Evolutionary conservation across 176 grass and related monocot genomes (phyloP).

Genomic region (Metroxylon sagu): DNA sequence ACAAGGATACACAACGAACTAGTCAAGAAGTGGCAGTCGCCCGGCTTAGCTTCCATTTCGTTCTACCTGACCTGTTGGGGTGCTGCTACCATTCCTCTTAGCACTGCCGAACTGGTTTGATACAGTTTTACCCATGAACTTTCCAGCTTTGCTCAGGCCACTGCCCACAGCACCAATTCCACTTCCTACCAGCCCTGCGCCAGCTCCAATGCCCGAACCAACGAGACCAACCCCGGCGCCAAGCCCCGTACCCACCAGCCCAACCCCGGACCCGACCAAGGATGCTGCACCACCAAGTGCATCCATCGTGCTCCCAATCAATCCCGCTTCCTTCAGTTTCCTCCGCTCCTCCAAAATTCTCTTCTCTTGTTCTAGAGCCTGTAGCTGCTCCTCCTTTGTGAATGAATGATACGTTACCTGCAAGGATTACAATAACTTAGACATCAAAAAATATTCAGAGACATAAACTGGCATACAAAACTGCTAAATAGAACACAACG

Average conservation of each 20-base stretch:
- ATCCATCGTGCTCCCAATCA: constrained; percentile 54
- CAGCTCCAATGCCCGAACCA: constrained; percentile 48
- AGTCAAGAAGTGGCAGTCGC: too few relatives aligned
- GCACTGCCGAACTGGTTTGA: constrained; percentile 64
- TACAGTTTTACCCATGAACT: constrained; percentile 61
- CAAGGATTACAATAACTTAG: background rate
- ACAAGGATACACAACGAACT: background rate
- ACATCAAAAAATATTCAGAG: background rate
- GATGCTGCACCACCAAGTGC: constrained; percentile 44
- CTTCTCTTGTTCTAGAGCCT: constrained; percentile 84
- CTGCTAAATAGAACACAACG: too few relatives aligned
- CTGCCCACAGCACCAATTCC: constrained; percentile 62
- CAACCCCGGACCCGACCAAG: constrained; percentile 68
- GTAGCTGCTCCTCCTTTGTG: constrained; percentile 59
- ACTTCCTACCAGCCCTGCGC: constrained; percentile 32
- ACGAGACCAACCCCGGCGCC: constrained; percentile 23
- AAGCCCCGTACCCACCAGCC: constrained; percentile 12
- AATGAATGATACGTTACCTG: constrained; percentile 70
- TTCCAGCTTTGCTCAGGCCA: constrained; percentile 67
- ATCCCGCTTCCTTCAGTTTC: constrained; percentile 56
- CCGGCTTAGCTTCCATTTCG: background rate
- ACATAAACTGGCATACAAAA: too few relatives aligned
- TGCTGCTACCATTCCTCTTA: constrained; percentile 42
- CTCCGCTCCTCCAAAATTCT: constrained; percentile 47
- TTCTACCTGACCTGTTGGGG: background rate